phyloP scores from a whole-genome alignment of 495 filamentous ascomycete species.

The Penicillium alfredii region DNA sequence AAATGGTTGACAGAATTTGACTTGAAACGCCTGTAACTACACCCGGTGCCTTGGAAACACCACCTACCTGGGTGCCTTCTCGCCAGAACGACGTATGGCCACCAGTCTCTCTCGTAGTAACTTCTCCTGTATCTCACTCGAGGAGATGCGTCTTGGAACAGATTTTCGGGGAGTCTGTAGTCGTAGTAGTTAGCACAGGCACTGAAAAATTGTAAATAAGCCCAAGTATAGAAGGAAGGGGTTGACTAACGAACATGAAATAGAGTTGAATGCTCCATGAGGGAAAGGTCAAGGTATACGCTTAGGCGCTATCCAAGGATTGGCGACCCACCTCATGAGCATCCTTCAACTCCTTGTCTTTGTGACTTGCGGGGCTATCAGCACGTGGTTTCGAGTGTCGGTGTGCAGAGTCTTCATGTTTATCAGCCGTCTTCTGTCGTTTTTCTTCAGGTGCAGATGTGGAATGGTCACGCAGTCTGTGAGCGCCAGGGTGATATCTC shows the following conservation, averaged over 20 bases:
- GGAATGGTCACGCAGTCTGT: conserved; percentile 45
- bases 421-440: conserved; percentile 56
- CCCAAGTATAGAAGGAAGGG: too few species aligned
- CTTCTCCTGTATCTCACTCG: conserved; percentile 58
- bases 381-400: conserved; percentile 28
- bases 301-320: conserved; percentile 16
- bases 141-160: conserved; percentile 21
- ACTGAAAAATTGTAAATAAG: too few species aligned
- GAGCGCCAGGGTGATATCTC: conserved; percentile 46
- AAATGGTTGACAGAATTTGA: neutral
- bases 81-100: conserved; percentile 34
- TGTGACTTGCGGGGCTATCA: conserved; percentile 17
- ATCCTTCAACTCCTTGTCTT: conserved; percentile 22
- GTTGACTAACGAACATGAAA: neutral
- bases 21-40: too few species aligned
- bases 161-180: conserved; percentile 2
- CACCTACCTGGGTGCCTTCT: conserved; percentile 17
- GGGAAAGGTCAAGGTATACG: too few species aligned
- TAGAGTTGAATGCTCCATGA: conserved; percentile 1
- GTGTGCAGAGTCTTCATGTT: conserved; percentile 46
- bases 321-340: conserved; percentile 47
- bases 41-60: too few species aligned
- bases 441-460: conserved; percentile 47
- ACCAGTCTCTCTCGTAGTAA: conserved; percentile 64
- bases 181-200: too few species aligned